Base-by-base conservation (phyloP, 257 asterid species). In the Fraxinus cuspidata region DNA sequence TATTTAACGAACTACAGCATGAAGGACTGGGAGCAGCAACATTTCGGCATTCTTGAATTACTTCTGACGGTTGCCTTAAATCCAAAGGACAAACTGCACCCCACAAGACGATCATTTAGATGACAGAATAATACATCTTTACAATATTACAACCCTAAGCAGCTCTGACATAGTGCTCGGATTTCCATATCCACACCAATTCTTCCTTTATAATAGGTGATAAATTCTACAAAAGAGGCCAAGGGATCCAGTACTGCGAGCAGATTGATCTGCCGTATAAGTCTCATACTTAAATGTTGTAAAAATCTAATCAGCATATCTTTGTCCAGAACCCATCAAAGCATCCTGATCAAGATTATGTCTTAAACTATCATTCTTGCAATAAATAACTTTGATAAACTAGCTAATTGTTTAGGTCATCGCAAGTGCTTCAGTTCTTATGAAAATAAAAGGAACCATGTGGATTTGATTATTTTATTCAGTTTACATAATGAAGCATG, bases 81-180 rank as follows among this genome's bases (percentile, higher is more conserved):
- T 90, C 92, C 88, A 96, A 88, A 15, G 99, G 99, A 84, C 99
- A 96, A 72, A 85, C 99, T 95, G 89, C 85, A 90, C 31, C 70
- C 65, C 70, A 73, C 25, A 72, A 83, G 74, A 32, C 7, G 70
- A 75, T 32, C 51, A 66, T 53, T 76, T 75, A 70, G 49, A 77
- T 74, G 34, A 70, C 58, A 68, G 60, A 7, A 68, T 35, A 25
- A 74, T 25, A 53, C 47, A 9, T 74, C 72, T 75, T 56, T n/a
- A 70, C 51, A 11, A 42, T 11, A 70, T 21, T 18, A 58, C 35
- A 32, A 79, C 42, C 73, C n/a, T 5, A 31, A 25, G 4, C 60
- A 49, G 31, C 51, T 27, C 58, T 34, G 21, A 16, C 16, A 47
- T 47, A 4, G 21, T 5, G 21, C 2, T 3, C 16, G 21, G n/a